Conservation (phyloP, 176 grass and related monocot species). For the Pontederia crassipes region DNA sequence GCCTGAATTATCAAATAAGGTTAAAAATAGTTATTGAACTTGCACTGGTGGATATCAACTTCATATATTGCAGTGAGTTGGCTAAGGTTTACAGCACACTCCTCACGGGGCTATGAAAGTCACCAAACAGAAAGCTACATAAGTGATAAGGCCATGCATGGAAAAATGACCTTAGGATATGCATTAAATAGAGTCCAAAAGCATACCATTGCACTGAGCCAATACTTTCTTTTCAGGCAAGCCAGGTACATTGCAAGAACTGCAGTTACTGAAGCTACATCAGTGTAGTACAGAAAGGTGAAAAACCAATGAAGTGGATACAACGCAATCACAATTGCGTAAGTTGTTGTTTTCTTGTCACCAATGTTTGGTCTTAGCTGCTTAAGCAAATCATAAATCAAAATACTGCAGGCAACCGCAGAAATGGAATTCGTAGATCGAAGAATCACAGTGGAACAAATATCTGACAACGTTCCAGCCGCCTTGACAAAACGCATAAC, state of each 20-base stretch:
- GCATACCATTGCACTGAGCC: constrained; percentile 67
- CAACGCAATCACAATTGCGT: constrained; percentile 52
- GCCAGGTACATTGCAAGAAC: constrained; percentile 84
- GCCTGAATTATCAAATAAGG: too few relatives aligned
- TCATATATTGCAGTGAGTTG: too few relatives aligned
- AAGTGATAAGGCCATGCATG: constrained; percentile 1
- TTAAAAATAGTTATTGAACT: too few relatives aligned
- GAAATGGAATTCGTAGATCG: constrained; percentile 74
- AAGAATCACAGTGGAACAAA: constrained; percentile 59
- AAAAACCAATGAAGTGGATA: constrained; percentile 93
- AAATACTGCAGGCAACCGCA: constrained; percentile 53
- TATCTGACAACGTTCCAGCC: constrained; percentile 28
- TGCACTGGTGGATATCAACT: too few relatives aligned
- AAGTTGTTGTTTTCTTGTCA: constrained; percentile 52
- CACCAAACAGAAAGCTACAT: background rate
- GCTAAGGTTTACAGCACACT: too few relatives aligned
- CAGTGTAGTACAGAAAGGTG: constrained; percentile 89
- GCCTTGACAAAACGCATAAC: constrained; percentile 34
- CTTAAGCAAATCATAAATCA: constrained; percentile 68
- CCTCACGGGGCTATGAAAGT: too few relatives aligned
- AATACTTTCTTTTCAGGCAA: constrained; percentile 70
- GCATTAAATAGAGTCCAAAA: constrained; percentile 2
- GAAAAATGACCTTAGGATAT: background rate
- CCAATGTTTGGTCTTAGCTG: constrained; percentile 46
- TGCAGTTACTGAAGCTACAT: constrained; percentile 64